Evolutionary conservation across 2,329 filamentous ascomycete genomes (phyloP), one percentile per base, ranked within the genome.

Genomic region (Onygena corvina): DNA sequence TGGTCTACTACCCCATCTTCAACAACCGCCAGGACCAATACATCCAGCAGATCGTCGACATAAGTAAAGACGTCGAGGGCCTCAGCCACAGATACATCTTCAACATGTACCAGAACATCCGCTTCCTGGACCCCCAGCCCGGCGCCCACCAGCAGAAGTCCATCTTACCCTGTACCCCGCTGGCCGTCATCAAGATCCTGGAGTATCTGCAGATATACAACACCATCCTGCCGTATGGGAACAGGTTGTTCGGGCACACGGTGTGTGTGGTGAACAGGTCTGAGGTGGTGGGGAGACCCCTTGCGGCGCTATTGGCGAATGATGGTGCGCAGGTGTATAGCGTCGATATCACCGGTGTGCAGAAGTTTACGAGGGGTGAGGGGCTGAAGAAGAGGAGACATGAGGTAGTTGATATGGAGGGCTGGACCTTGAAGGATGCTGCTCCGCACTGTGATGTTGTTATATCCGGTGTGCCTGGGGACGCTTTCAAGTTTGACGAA

Each of bases 71-170:
- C 61, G 90, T 98, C 57, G 92, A 98, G 68, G 92, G 92, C 30
- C 79, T 98, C 51, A 87, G 84, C 59, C 90, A 95, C 69, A 83
- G 82, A 63, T 89, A 96, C 71, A 84, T 96, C 62, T 89, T 90
- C 78, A 98, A 98, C 76, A 95, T 98, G 89, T 98, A 96, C 71
- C 86, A 95, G 74, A 98, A 98, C 71, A 80, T 94, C 60, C 86
- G 92, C 56, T 96, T 89, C 72, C 76, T 98, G 50, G 92, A 98
- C 68, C 73, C 81, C 20, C 60, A 64, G 29, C 64, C 61, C 54
- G 83, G 83, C 3, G 67, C 75, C 36, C 85, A 87, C 66, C 75
- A 73, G 51, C 85, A 86, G 66, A 96, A 98, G 73, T 93, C 84
- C 45, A 86, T 96, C 57, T 73, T 98, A 47, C 92, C 92, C 3